These are phyloP conservation scores for Ogataea parapolymorpha DNA, from an alignment of 805 yeast genomes.

Conservation along the genomic window DNA sequence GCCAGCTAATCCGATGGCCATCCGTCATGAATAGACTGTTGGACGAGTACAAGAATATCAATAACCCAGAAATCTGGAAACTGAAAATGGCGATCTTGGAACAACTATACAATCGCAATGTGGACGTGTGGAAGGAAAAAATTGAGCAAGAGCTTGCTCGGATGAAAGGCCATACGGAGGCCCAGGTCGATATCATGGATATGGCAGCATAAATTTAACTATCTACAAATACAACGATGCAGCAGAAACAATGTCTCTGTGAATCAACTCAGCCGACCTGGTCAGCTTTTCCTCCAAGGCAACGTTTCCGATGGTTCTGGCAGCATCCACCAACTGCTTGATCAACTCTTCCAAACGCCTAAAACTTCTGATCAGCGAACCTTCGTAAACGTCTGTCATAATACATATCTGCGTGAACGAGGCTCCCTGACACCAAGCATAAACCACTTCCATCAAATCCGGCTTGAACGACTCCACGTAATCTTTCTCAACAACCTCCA, in stretches of 20 bases:
- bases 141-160: conserved; percentile 13
- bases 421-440: conserved; percentile 95
- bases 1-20: conserved; percentile 30
- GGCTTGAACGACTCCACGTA: conserved; percentile 89
- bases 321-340: conserved; percentile 85
- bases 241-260: conserved; percentile 95
- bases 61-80: conserved; percentile 23
- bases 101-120: conserved; percentile 11
- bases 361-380: conserved; percentile 91
- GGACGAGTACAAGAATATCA: conserved; percentile 20
- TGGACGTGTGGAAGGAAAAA: conserved; percentile 22
- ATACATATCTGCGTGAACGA: conserved; percentile 95
- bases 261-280: conserved; percentile 76
- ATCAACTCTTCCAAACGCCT: conserved; percentile 91
- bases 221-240: conserved; percentile 76
- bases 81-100: conserved; percentile 17
- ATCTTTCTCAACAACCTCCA: conserved; percentile 87
- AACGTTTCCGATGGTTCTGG: conserved; percentile 89
- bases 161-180: conserved; percentile 23
- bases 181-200: conserved; percentile 24
- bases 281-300: conserved; percentile 88
- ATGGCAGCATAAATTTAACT: conserved; percentile 9
- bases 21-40: conserved; percentile 27
- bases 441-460: conserved; percentile 95
- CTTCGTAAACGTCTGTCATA: conserved; percentile 98